phyloP scores from a whole-genome alignment of 2,329 filamentous ascomycete genomes.

The Mycosphaerella arachidis region DNA sequence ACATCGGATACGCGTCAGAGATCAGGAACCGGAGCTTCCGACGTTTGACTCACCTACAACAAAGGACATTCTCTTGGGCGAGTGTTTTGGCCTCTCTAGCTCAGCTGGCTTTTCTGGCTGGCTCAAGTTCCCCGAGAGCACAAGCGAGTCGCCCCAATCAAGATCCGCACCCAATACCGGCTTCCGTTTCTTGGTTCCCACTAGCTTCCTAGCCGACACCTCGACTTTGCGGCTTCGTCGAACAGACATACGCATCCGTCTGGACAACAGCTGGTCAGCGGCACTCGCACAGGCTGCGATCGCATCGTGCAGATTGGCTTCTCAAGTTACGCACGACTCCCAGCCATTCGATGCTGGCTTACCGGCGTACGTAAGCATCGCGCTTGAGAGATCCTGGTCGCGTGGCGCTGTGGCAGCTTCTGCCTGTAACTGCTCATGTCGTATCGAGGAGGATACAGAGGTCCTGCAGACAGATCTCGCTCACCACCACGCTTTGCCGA shows the following conservation, averaged over 20 bases:
- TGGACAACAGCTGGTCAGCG: neutral
- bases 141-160: neutral
- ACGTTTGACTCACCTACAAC: neutral
- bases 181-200: neutral
- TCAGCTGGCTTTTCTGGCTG: neutral
- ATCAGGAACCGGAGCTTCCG: neutral
- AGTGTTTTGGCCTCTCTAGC: conserved; percentile 1
- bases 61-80: neutral
- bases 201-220: neutral
- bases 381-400: neutral
- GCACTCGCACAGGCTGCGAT: neutral
- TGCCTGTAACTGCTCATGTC: conserved; percentile 15
- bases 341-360: neutral
- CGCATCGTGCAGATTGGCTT: neutral
- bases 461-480: conserved; percentile 58
- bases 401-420: conserved; percentile 3
- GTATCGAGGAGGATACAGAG: conserved; percentile 23
- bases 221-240: neutral
- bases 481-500: conserved; percentile 68
- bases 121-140: neutral
- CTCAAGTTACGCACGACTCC: neutral
- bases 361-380: neutral
- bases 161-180: neutral
- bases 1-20: neutral
- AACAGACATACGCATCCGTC: neutral